Percentiles rank a stretch among this genome's conserved stretches.
Evolutionary conservation across 2,329 filamentous ascomycete genomes (phyloP).

Genomic region (Penicillium brasilianum): DNA sequence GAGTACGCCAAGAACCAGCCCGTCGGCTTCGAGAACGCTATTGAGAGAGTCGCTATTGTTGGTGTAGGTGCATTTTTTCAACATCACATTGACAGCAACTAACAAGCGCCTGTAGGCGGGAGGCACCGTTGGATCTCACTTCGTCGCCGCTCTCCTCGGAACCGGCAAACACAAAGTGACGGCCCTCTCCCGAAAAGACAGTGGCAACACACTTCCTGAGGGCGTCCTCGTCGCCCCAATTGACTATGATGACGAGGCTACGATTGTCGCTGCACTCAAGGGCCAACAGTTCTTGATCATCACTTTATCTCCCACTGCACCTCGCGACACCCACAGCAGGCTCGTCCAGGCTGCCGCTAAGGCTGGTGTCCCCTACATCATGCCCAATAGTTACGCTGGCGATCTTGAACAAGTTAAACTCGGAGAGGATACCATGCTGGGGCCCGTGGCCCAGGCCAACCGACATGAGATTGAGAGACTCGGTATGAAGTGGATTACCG

Average conservation of each 20-base stretch:
- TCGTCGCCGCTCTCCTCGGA: slow-evolving; percentile 2
- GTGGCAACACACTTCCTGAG: slow-evolving; percentile 9
- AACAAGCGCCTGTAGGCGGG: slow-evolving; percentile 6
- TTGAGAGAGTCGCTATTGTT: slow-evolving; percentile 19
- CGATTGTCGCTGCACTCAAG: slow-evolving; percentile 4
- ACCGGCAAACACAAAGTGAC: slow-evolving; percentile 14
- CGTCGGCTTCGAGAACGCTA: slow-evolving; percentile 10
- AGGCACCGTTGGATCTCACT: slow-evolving; percentile 10
- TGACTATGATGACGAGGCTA: slow-evolving; percentile 14
- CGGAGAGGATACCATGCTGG: slow-evolving; percentile 46
- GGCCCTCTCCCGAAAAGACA: slow-evolving; percentile 10
- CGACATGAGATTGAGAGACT: slow-evolving; percentile 48
- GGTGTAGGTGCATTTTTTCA: slow-evolving; percentile 7
- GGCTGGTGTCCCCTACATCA: slow-evolving; percentile 60
- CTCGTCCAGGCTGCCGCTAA: slow-evolving; percentile 39
- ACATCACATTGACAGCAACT: neutral
- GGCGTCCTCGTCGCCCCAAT: slow-evolving; percentile 7
- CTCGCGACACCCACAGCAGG: slow-evolving; percentile 13
- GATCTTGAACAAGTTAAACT: slow-evolving; percentile 41
- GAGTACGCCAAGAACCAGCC: slow-evolving; percentile 16
- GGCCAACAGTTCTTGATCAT: slow-evolving; percentile 18
- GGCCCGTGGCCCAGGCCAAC: slow-evolving; percentile 28
- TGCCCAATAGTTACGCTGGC: slow-evolving; percentile 56
- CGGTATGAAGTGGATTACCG: slow-evolving; percentile 52
- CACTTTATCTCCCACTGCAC: slow-evolving; percentile 5